Conservation (phyloP, 441 rosid species). For the Brassica balearica region DNA sequence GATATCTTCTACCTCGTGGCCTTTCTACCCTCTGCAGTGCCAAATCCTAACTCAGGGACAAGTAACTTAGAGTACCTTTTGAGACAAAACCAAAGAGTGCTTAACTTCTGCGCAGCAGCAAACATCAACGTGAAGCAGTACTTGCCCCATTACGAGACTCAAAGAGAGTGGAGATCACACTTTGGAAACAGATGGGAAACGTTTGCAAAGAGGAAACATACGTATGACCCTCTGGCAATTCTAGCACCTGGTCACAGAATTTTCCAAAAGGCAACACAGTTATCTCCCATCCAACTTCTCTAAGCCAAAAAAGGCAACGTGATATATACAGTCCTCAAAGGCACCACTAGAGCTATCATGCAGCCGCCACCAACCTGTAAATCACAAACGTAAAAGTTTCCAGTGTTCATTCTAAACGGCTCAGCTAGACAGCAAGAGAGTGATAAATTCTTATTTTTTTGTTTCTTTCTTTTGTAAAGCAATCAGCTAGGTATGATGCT, state of each 20-base stretch:
- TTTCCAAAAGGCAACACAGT: constrained; percentile 55
- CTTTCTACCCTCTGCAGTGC: constrained; percentile 74
- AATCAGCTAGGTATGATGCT: constrained; percentile 2
- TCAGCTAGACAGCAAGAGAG: constrained; percentile 37
- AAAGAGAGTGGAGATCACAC: constrained; percentile 79
- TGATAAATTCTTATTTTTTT: constrained; percentile 14
- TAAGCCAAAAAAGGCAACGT: constrained; percentile 23
- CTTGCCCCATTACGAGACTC: constrained; percentile 68
- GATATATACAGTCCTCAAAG: constrained; percentile 13
- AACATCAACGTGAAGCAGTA: constrained; percentile 70
- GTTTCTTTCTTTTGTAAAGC: constrained; percentile 5
- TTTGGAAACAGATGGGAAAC: constrained; percentile 77
- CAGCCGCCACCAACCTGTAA: constrained; percentile 45
- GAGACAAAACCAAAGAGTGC: constrained; percentile 61
- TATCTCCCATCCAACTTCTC: constrained; percentile 39
- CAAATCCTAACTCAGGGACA: constrained; percentile 56
- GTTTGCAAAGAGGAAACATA: constrained; percentile 64
- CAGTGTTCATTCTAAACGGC: constrained; percentile 24
- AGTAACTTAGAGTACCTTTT: constrained; percentile 63
- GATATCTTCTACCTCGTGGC: constrained; percentile 78
- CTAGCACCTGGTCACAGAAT: constrained; percentile 89
- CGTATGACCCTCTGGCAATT: constrained; percentile 80
- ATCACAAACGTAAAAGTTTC: constrained; percentile 28
- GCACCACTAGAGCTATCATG: constrained; percentile 6
- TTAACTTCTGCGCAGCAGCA: constrained; percentile 53